Conservation (phyloP, 83 land plant species). For the Diphasiastrum complanatum region DNA sequence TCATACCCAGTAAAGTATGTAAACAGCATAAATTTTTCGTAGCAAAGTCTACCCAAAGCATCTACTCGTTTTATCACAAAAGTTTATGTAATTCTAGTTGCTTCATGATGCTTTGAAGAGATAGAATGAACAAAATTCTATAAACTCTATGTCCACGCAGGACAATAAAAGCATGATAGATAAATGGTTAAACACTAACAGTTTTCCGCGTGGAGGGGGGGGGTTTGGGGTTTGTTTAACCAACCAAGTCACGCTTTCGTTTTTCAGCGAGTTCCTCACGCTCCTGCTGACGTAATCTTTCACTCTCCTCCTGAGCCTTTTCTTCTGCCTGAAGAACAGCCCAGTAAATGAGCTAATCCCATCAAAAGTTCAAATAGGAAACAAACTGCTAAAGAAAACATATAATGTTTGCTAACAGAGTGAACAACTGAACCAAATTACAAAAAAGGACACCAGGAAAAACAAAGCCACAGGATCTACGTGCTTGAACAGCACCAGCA, state of each 20-base stretch:
- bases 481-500: too few species aligned
- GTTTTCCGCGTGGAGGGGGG: too few species aligned
- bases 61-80: too few species aligned
- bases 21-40: too few species aligned
- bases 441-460: conserved; percentile 6
- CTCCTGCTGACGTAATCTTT: conserved; percentile 73
- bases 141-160: too few species aligned
- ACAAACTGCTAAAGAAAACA: neutral
- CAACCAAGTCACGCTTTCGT: conserved; percentile 72
- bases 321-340: conserved; percentile 64
- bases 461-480: neutral
- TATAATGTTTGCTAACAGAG: neutral
- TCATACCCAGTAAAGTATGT: too few species aligned
- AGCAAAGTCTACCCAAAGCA: too few species aligned
- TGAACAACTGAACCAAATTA: too few species aligned
- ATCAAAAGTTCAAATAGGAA: conserved; percentile 1
- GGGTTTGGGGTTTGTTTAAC: neutral
- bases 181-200: too few species aligned
- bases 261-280: conserved; percentile 82
- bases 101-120: too few species aligned
- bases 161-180: neutral
- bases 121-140: too few species aligned
- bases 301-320: conserved; percentile 93
- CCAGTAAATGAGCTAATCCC: conserved; percentile 1
- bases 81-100: too few species aligned